A percentile compares a stretch with the other conserved stretches of the same genome.
Evolutionary conservation across 1,284 basidiomycete genomes (phyloP).

Genomic region (Pyrrhoderma lamaoense): DNA sequence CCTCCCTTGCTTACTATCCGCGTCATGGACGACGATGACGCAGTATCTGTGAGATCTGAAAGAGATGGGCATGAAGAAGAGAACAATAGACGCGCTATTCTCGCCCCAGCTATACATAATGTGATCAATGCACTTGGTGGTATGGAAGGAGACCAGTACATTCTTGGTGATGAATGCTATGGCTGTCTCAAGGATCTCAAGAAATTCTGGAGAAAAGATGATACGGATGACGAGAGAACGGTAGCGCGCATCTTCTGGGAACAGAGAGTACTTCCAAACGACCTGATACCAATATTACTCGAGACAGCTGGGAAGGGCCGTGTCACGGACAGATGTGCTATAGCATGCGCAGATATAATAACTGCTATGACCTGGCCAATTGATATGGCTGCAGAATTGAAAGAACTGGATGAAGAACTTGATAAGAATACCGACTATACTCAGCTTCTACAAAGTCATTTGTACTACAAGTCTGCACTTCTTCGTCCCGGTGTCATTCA

Average conservation of each 20-base stretch:
- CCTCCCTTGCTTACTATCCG: neutral
- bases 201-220: constrained; percentile 90
- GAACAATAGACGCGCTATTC: constrained; percentile 39
- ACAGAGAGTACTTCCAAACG: constrained; percentile 73
- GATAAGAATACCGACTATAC: constrained; percentile 83
- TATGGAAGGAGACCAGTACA: constrained; percentile 60
- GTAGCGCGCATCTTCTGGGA: constrained; percentile 88
- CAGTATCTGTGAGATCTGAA: constrained; percentile 3
- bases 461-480: constrained; percentile 80
- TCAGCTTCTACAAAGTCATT: constrained; percentile 69
- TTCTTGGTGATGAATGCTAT: constrained; percentile 76
- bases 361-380: constrained; percentile 98
- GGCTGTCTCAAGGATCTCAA: constrained; percentile 91
- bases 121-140: constrained; percentile 74
- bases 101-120: constrained; percentile 58
- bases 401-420: constrained; percentile 76
- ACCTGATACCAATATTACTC: constrained; percentile 79
- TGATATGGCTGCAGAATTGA: constrained; percentile 85
- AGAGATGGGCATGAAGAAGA: neutral
- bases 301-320: constrained; percentile 71
- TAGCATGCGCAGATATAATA: constrained; percentile 83
- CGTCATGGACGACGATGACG: constrained; percentile 13
- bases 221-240: constrained; percentile 89
- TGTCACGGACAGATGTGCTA: constrained; percentile 77
- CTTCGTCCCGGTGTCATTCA: constrained; percentile 60